phyloP scores from a whole-genome alignment of 164 flowering plant genomes.

The Euptelea pleiosperma region DNA sequence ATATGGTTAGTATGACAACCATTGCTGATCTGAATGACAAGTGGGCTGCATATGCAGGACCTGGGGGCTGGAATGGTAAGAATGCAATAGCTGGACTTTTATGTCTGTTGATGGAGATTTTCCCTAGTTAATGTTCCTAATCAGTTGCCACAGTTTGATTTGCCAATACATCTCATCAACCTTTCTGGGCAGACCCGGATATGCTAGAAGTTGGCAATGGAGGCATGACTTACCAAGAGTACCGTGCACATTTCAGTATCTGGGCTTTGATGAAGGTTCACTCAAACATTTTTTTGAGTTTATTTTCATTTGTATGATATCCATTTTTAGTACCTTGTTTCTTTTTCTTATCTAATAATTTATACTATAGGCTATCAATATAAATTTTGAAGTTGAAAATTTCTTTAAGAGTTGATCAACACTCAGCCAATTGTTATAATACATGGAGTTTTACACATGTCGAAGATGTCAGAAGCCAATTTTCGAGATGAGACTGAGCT shows the following conservation, averaged over 20 bases:
- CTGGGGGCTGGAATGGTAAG: slow-evolving; percentile 99
- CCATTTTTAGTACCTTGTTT: too few relatives aligned
- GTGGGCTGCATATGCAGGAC: slow-evolving; percentile 99
- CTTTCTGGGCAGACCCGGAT: slow-evolving; percentile 69
- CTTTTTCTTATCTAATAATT: too few relatives aligned
- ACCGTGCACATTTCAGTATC: slow-evolving; percentile 91
- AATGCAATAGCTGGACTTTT: not conserved
- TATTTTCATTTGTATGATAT: not conserved
- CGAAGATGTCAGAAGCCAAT: too few relatives aligned
- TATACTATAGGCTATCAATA: too few relatives aligned
- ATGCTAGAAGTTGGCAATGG: slow-evolving; percentile 99
- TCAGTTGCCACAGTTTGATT: not conserved
- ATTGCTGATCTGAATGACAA: slow-evolving; percentile 91
- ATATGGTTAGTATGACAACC: slow-evolving; percentile 65
- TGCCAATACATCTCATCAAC: not conserved
- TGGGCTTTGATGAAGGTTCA: slow-evolving; percentile 98
- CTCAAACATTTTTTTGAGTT: not conserved
- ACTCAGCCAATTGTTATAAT: too few relatives aligned
- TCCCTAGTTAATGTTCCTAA: not conserved
- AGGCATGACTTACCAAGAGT: slow-evolving; percentile 85
- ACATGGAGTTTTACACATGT: too few relatives aligned
- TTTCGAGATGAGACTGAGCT: too few relatives aligned
- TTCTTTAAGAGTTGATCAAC: too few relatives aligned
- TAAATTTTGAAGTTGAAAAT: too few relatives aligned
- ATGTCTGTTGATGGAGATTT: not conserved